These are phyloP conservation scores for Aureobasidium sp. DNA, from an alignment of 2,329 filamentous ascomycete species.

Conservation along the genomic window DNA sequence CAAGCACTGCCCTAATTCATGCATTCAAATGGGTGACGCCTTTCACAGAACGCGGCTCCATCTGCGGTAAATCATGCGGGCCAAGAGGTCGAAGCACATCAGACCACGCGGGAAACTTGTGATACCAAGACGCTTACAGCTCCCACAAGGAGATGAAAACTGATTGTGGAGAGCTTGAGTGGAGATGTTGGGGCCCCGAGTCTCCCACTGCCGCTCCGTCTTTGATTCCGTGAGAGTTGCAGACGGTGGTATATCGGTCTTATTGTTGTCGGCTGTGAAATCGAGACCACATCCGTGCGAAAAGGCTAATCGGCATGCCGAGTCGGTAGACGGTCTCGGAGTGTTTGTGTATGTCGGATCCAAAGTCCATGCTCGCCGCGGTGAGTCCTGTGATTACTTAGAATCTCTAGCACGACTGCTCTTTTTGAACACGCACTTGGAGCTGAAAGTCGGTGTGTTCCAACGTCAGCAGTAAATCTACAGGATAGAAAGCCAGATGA, in stretches of 20 bases:
- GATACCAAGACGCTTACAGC: slow-evolving; percentile 4
- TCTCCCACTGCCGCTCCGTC: neutral
- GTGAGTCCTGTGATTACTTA: no score
- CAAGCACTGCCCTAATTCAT: neutral
- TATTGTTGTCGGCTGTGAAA: neutral
- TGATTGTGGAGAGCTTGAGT: neutral
- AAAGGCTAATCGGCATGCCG: neutral
- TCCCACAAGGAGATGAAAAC: neutral
- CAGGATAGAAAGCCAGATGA: no score
- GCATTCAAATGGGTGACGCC: neutral
- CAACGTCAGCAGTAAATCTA: no score
- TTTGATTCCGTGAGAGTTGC: neutral
- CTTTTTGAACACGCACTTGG: no score
- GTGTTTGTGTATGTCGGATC: neutral
- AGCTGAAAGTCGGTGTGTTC: no score
- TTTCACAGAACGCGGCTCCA: neutral
- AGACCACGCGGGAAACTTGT: neutral
- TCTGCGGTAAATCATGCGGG: neutral
- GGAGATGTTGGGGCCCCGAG: slow-evolving; percentile 6
- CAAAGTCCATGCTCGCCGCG: neutral
- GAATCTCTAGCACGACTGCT: no score
- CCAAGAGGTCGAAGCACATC: slow-evolving; percentile 3
- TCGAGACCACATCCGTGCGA: neutral
- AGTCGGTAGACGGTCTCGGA: neutral
- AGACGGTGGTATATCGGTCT: slow-evolving; percentile 4